Base-by-base conservation (phyloP, 2,329 filamentous ascomycete species). In the Stromatinia cepivora region DNA sequence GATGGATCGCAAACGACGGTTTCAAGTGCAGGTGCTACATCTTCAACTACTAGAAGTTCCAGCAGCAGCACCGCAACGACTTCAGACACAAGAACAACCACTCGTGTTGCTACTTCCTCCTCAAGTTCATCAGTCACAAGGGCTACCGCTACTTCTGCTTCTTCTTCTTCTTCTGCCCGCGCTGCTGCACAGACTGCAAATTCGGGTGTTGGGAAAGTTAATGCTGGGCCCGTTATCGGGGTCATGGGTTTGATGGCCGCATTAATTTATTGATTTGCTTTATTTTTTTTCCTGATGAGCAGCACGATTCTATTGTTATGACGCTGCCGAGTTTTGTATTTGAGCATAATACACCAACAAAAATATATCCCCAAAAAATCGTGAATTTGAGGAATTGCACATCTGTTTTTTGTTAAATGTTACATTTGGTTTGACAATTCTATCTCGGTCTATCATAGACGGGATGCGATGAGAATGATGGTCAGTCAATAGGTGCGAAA, bases 1-100 rank as follows among this genome's bases (percentile, higher is more conserved):
- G 56, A 59, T 45, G 56, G 56, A 59, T 45, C 36, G 4, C 20
- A 59, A 42, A 59, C 36, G 20, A 59, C n/a, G 45, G n/a, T 59
- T 25, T 39, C 25, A 15, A 36, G 4, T 28, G 56, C 56, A 11
- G 6, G 36, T 45, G 36, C 56, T 28, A n/a, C 56, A 36, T n/a
- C 34, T 25, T 42, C 56, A 42, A 25, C 1, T 15, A 56, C 10
- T 9, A 56, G 22, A 25, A 57, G 34, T 6, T 57, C 34, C 22
- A 11, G 22, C 7, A 59, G 15, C 36, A 45, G 36, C 56, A 34
- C 34, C 34, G 15, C 8, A 5, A 28, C 15, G 34, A n/a, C n/a
- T 58, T 42, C 22, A 45, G n/a, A 20, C n/a, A 59, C n/a, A 22
- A 28, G 34, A 25, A 25, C 22, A 13, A 57, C 54, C 34, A n/a